Evolutionary conservation across 345 rosid species (phyloP).

Genomic region (Eucalyptus marginata): DNA sequence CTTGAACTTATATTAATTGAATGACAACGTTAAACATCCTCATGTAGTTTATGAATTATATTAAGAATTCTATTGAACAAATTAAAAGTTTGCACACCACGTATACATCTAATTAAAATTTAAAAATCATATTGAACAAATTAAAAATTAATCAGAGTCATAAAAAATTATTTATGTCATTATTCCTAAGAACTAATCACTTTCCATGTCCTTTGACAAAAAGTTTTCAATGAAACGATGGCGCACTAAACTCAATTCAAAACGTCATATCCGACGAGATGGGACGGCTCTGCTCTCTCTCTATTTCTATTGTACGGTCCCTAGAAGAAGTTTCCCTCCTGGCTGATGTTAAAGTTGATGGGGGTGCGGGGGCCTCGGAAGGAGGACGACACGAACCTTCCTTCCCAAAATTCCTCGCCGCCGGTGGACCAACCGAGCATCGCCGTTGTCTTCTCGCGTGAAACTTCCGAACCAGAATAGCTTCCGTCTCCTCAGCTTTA

Average conservation of each 20-base stretch:
- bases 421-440: not conserved
- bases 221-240: not conserved
- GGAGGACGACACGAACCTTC: not conserved
- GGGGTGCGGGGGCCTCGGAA: not conserved
- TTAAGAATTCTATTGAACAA: accelerated
- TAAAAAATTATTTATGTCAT: too few species aligned
- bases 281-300: not conserved
- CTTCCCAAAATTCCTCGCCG: not conserved
- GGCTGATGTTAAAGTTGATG: not conserved
- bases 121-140: accelerated
- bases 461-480: not conserved
- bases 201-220: too few species aligned
- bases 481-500: not conserved
- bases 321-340: too few species aligned
- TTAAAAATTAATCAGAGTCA: too few species aligned
- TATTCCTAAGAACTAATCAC: too few species aligned
- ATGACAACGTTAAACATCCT: accelerated
- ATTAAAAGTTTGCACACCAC: accelerated
- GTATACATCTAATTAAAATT: accelerated
- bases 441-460: not conserved
- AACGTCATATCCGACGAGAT: not conserved
- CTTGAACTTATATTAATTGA: accelerated
- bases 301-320: accelerated
- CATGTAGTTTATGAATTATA: accelerated
- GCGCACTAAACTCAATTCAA: not conserved